These are phyloP conservation scores for Coemansia erecta DNA, from an alignment of 192 early-diverging fungal genomes.

Conservation along the genomic window DNA sequence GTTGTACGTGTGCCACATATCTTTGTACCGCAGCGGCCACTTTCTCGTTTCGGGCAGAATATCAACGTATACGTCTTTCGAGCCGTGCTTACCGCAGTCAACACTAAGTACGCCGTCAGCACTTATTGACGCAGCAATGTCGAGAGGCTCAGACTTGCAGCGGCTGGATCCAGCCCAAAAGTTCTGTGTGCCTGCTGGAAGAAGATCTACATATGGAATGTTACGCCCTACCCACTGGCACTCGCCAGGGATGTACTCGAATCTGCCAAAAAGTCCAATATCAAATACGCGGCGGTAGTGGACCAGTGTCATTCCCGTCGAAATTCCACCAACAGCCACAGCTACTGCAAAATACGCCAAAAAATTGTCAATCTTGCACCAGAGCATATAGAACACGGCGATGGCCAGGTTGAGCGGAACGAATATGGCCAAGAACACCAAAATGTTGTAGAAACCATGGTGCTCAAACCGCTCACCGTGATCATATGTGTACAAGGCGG, in stretches of 20 bases:
- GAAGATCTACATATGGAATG: constrained; percentile 53
- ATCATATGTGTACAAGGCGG: constrained; percentile 53
- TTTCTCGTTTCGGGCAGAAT: constrained; percentile 54
- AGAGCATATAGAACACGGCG: constrained; percentile 39
- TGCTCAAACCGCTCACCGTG: constrained; percentile 58
- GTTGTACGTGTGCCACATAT: constrained; percentile 51
- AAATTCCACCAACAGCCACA: constrained; percentile 12
- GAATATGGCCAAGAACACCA: constrained; percentile 56
- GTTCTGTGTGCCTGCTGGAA: constrained; percentile 57
- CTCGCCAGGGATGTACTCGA: constrained; percentile 27
- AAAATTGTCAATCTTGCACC: constrained; percentile 37
- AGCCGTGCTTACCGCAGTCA: constrained; percentile 8
- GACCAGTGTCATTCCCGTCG: constrained; percentile 20
- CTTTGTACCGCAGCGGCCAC: constrained; percentile 54
- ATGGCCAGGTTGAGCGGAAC: constrained; percentile 53
- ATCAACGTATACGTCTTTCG: constrained; percentile 25
- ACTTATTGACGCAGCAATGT: constrained; percentile 45
- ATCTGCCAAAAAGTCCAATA: constrained; percentile 13
- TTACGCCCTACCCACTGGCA: constrained; percentile 56
- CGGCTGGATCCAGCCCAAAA: constrained; percentile 57
- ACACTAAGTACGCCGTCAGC: constrained; percentile 40
- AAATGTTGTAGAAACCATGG: constrained; percentile 58
- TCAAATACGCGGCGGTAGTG: constrained; percentile 52
- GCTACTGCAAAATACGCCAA: constrained; percentile 28
- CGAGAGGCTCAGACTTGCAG: constrained; percentile 23